Evolutionary conservation across 2,329 filamentous ascomycete genomes (phyloP).

Genomic region (Fusarium nisikadoi): DNA sequence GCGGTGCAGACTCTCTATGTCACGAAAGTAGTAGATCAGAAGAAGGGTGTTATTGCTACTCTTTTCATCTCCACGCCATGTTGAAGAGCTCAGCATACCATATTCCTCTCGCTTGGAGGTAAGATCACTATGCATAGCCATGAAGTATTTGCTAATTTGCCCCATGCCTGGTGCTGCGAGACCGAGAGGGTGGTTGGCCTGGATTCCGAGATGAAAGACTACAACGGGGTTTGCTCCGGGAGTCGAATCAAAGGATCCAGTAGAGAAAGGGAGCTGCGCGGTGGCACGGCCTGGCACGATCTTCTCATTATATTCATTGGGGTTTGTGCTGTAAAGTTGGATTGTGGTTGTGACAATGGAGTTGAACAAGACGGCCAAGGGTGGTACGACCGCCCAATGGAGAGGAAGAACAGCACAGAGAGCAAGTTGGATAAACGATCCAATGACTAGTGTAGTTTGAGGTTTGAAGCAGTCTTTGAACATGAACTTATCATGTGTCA

Average conservation of each 20-base stretch:
- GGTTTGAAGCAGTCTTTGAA: constrained; percentile 51
- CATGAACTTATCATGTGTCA: constrained; percentile 24
- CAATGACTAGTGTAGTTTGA: constrained; percentile 47
- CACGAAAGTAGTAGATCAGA: constrained; percentile 62
- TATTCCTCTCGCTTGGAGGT: constrained; percentile 53
- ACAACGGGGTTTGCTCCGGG: constrained; percentile 49
- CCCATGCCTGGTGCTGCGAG: constrained; percentile 56
- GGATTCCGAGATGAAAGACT: constrained; percentile 58
- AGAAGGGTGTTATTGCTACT: constrained; percentile 55
- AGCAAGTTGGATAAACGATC: constrained; percentile 49
- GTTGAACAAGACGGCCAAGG: constrained; percentile 45
- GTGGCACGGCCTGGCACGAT: constrained; percentile 50
- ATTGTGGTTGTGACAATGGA: constrained; percentile 46
- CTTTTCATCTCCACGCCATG: constrained; percentile 54
- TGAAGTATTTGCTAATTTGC: constrained; percentile 53
- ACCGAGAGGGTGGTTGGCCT: constrained; percentile 62
- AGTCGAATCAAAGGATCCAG: constrained; percentile 42
- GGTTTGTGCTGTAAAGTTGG: constrained; percentile 32
- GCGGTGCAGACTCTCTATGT: constrained; percentile 58
- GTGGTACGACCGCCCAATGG: constrained; percentile 51
- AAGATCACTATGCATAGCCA: constrained; percentile 50
- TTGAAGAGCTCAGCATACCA: constrained; percentile 58
- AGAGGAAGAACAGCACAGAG: constrained; percentile 49
- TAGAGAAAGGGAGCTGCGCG: constrained; percentile 48
- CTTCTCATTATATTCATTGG: constrained; percentile 38